Evolutionary conservation across 2,329 filamentous ascomycete species (phyloP).

Genomic region (Pseudocercospora fuligena): DNA sequence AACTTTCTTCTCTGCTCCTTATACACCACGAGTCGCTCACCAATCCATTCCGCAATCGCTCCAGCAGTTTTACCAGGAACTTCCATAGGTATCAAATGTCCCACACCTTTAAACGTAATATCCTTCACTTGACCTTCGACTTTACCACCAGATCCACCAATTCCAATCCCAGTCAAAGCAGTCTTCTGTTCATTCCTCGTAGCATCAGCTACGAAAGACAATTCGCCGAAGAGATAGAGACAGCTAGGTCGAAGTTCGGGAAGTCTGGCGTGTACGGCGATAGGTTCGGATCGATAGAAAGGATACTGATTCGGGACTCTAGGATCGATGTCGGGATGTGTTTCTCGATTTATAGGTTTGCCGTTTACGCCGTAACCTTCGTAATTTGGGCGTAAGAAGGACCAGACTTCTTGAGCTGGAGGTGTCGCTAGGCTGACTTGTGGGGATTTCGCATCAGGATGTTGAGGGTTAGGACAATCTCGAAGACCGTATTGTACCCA

Average conservation of each 20-base stretch:
- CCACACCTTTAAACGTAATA: slow-evolving; percentile 66
- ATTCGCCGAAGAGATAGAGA: slow-evolving; percentile 70
- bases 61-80: slow-evolving; percentile 40
- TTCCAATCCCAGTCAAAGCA: slow-evolving; percentile 64
- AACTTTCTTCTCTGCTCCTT: slow-evolving; percentile 25
- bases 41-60: slow-evolving; percentile 21
- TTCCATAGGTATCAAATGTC: slow-evolving; percentile 87
- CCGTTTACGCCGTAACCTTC: slow-evolving; percentile 25
- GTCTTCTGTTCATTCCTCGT: slow-evolving; percentile 62
- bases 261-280: slow-evolving; percentile 61
- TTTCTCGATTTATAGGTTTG: slow-evolving; percentile 43
- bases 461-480: slow-evolving; percentile 61
- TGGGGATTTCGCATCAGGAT: slow-evolving; percentile 48
- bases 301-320: slow-evolving; percentile 44
- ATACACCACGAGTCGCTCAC: slow-evolving; percentile 15
- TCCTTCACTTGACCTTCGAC: slow-evolving; percentile 68
- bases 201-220: slow-evolving; percentile 60
- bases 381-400: slow-evolving; percentile 69
- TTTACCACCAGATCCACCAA: slow-evolving; percentile 69
- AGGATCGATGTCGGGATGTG: slow-evolving; percentile 49
- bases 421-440: slow-evolving; percentile 77
- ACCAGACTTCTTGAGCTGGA: slow-evolving; percentile 86
- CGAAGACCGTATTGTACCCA: slow-evolving; percentile 78
- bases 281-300: slow-evolving; percentile 71
- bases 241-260: slow-evolving; percentile 66